Conservation (phyloP, 495 filamentous ascomycete genomes). For the Friedmanniomyces simplex region DNA sequence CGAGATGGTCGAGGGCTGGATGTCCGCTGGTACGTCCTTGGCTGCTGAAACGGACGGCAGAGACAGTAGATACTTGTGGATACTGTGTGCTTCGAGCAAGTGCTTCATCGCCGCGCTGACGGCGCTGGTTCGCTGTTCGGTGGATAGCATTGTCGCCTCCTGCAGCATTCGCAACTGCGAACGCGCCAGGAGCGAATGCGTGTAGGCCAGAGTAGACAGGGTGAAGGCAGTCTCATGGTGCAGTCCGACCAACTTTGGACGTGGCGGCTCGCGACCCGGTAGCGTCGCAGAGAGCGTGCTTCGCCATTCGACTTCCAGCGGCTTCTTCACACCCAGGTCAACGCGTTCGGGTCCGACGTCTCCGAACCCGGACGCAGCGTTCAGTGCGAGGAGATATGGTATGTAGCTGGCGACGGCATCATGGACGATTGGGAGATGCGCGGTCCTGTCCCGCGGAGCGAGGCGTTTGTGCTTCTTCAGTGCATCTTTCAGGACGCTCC, state of each 20-base stretch:
- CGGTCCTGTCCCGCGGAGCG: background rate
- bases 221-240: slow-evolving; percentile 75
- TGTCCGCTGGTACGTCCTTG: slow-evolving; percentile 39
- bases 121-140: slow-evolving; percentile 55
- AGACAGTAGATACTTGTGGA: slow-evolving; percentile 53
- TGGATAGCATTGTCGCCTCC: slow-evolving; percentile 48
- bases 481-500: slow-evolving; percentile 19
- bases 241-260: slow-evolving; percentile 59
- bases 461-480: slow-evolving; percentile 25
- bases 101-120: slow-evolving; percentile 66
- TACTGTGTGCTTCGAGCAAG: slow-evolving; percentile 67
- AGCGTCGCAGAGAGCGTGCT: slow-evolving; percentile 52
- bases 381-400: slow-evolving; percentile 60
- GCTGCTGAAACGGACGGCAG: slow-evolving; percentile 5
- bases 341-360: slow-evolving; percentile 46
- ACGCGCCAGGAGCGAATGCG: slow-evolving; percentile 48
- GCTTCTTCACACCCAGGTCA: slow-evolving; percentile 49
- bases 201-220: slow-evolving; percentile 64
- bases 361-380: slow-evolving; percentile 43
- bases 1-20: slow-evolving; percentile 52
- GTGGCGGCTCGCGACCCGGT: slow-evolving; percentile 48
- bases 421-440: slow-evolving; percentile 17
- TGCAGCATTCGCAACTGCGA: slow-evolving; percentile 44
- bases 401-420: slow-evolving; percentile 50
- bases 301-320: slow-evolving; percentile 69